phyloP scores from a whole-genome alignment of 2,329 filamentous ascomycete genomes.

The Hymenoscyphus infarciens region DNA sequence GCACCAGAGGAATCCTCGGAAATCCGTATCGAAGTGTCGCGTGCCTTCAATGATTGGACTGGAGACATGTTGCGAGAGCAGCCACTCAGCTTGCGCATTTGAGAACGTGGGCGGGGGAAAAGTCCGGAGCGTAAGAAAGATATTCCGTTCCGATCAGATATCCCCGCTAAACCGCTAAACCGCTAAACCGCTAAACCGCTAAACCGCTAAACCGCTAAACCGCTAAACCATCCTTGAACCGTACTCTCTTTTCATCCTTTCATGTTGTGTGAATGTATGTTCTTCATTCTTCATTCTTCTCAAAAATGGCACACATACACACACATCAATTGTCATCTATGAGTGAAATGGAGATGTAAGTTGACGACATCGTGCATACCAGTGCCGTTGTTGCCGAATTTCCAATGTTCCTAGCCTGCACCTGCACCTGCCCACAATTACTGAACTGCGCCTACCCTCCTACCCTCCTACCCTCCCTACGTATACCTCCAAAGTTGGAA shows the following conservation, averaged over 20 bases:
- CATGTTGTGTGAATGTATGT: background rate
- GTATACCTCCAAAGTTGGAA: constrained; percentile 6
- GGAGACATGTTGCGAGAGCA: background rate
- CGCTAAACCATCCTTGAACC: background rate
- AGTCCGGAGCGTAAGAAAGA: background rate
- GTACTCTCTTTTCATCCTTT: background rate
- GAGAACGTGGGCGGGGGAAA: background rate
- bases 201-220: no score
- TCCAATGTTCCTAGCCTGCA: no score
- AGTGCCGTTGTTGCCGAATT: background rate
- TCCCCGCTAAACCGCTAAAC: no score
- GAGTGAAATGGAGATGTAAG: background rate
- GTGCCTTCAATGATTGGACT: constrained; percentile 8
- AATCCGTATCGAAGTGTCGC: constrained; percentile 15
- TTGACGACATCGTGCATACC: constrained; percentile 1
- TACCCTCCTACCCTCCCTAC: no score
- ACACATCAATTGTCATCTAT: background rate
- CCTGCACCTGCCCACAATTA: background rate
- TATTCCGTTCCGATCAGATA: background rate
- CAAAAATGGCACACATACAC: background rate
- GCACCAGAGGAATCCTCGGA: no score
- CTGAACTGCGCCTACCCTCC: background rate
- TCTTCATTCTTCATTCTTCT: no score
- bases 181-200: no score
- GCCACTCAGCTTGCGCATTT: constrained; percentile 6